Conservation (phyloP, 495 filamentous ascomycete species). For the Rhypophila decipiens region DNA sequence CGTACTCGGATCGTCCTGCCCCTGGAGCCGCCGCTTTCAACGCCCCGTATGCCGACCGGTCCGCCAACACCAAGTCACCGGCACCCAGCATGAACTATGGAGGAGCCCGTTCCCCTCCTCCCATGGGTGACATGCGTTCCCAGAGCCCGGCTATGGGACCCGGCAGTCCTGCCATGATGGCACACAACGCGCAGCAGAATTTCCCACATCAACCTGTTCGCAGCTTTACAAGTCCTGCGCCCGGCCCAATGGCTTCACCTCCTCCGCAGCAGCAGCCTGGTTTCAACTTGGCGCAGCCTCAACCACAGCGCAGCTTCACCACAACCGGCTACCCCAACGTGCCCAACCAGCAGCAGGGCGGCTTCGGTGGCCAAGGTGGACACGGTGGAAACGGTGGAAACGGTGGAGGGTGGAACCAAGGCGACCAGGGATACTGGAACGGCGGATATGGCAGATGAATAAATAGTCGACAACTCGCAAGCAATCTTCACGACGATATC, state of each 20-base stretch:
- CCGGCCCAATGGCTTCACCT: conserved; percentile 18
- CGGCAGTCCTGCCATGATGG: too few relatives aligned
- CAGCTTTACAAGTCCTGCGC: conserved; percentile 27
- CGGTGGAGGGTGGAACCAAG: neutral
- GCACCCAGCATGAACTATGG: conserved; percentile 3
- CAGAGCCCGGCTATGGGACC: conserved; percentile 20
- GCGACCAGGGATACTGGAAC: neutral
- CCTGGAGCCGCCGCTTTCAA: conserved; percentile 4
- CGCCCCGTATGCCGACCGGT: conserved; percentile 9
- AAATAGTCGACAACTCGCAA: too few relatives aligned
- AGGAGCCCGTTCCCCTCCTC: conserved; percentile 5
- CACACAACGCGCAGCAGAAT: conserved; percentile 1
- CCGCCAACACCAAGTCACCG: conserved; percentile 9
- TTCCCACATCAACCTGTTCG: conserved; percentile 18
- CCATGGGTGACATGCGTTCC: conserved; percentile 14
- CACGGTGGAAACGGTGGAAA: neutral
- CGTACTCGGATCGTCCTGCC: too few relatives aligned
- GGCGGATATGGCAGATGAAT: neutral
- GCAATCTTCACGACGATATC: too few relatives aligned
- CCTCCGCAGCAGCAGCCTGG: conserved; percentile 15
- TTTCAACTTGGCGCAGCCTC: conserved; percentile 17
- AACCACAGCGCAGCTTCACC: conserved; percentile 27
- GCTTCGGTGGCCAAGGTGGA: neutral
- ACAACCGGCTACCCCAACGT: conserved; percentile 9
- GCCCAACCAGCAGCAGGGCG: neutral